Evolutionary conservation across 2,329 filamentous ascomycete species (phyloP).

Genomic region (Fusarium poae): DNA sequence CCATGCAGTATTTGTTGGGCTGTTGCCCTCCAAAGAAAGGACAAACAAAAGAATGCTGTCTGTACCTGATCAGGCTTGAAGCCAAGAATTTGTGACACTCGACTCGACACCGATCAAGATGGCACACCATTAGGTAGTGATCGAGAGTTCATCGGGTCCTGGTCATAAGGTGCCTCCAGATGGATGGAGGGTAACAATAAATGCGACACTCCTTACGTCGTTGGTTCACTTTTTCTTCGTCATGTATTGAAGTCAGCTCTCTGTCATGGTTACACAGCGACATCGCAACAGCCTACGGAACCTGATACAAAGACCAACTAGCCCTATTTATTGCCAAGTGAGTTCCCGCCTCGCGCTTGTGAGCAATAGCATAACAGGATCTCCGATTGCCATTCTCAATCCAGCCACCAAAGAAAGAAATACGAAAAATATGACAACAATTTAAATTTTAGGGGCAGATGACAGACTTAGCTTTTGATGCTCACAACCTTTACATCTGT

Average conservation of each 20-base stretch:
- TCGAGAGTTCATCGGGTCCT: background rate
- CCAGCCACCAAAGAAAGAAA: background rate
- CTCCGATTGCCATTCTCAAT: background rate
- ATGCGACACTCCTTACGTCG: background rate
- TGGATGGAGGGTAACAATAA: background rate
- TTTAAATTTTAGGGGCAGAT: background rate
- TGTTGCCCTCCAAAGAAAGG: constrained; percentile 16
- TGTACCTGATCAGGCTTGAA: constrained; percentile 3
- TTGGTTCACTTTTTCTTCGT: background rate
- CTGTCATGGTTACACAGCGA: background rate
- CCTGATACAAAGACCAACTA: background rate
- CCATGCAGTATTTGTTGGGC: constrained; percentile 23
- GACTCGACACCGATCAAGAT: background rate
- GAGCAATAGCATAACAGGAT: background rate
- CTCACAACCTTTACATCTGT: background rate
- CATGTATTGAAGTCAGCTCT: background rate
- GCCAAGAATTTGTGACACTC: background rate
- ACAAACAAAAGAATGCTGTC: background rate
- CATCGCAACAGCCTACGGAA: background rate
- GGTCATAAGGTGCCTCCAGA: background rate
- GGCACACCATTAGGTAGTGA: constrained; percentile 14
- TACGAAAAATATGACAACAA: background rate
- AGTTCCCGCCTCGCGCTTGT: background rate
- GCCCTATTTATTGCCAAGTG: background rate
- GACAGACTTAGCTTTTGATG: background rate